These are phyloP conservation scores for Phytopythium litorale DNA, from an alignment of 352 stramenopile genomes.

Conservation along the genomic window DNA sequence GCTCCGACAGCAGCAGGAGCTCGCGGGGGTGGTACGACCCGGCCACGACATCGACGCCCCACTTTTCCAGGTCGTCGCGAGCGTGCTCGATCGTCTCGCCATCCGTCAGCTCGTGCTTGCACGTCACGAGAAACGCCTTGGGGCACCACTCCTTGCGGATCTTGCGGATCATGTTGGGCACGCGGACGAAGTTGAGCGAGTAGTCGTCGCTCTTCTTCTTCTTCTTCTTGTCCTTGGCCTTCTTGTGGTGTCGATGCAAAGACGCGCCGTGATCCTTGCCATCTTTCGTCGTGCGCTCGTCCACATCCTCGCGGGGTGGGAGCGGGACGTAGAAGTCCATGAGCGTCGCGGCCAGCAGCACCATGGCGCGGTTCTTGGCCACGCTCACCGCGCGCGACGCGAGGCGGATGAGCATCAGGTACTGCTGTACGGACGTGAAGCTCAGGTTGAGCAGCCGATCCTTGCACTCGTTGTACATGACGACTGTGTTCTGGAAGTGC, in stretches of 20 bases:
- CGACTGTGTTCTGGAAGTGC: constrained; percentile 63
- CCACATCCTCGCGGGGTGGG: constrained; percentile 19
- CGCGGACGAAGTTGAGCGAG: constrained; percentile 76
- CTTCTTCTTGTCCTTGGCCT: constrained; percentile 14
- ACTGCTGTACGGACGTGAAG: constrained; percentile 83
- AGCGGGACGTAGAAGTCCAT: constrained; percentile 78
- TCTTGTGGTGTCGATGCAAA: constrained; percentile 26
- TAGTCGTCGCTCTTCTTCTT: constrained; percentile 40
- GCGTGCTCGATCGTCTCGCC: constrained; percentile 65
- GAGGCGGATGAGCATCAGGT: constrained; percentile 65
- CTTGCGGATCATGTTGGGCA: constrained; percentile 76
- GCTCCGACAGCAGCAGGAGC: constrained; percentile 75
- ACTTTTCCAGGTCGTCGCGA: constrained; percentile 73
- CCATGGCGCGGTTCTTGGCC: constrained; percentile 58
- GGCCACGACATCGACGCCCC: constrained; percentile 76
- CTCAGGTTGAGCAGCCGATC: constrained; percentile 67
- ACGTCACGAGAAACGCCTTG: constrained; percentile 74
- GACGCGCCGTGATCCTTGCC: constrained; percentile 2
- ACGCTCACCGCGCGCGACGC: constrained; percentile 49
- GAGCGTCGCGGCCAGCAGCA: constrained; percentile 71
- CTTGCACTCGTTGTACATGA: constrained; percentile 58
- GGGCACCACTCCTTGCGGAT: constrained; percentile 81
- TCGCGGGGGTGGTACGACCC: constrained; percentile 60
- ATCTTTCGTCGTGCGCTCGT: background rate
- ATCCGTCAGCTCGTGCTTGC: constrained; percentile 72